Base-by-base conservation (phyloP, 1,284 basidiomycete genomes). In the Trametes pubescens region DNA sequence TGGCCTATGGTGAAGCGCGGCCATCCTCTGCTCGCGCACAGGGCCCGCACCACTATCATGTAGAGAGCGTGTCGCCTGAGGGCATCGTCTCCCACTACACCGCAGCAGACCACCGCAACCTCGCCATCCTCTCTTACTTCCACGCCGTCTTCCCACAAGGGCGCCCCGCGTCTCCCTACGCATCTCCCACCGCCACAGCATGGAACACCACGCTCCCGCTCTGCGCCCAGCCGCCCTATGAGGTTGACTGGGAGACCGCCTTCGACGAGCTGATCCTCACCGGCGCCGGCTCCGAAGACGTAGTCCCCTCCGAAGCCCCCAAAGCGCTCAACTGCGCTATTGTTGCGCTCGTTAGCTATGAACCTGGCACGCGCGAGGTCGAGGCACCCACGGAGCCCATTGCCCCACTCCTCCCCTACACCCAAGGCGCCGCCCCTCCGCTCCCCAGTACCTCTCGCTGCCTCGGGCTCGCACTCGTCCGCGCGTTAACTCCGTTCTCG, bases 61-160 rank as follows among this genome's bases (percentile, higher is more conserved):
- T 87, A 10, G 78, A 81, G 53, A 73, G 81, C 13, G 76, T 81
- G 1, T 66, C 76, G 0, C 71, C 75, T 3, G 74, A 77, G 0
- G 62, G 73, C 1, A 70, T 78, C 8, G 67, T 76, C 3, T 74
- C 82, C 0, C 83, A 84, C 26, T 90, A 86, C 70, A 88, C 89
- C 0, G 81, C 94, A 0, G 84, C 90, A 0, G 95, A 97, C 71
- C 83, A 92, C 63, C 88, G 95, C 5, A 81, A 85, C 2, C 79
- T 96, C 18, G 81, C 86, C 11, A 81, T 92, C 26, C 78, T 96
- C n/a, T 92, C 93, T 0, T 96, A 96, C 79, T 90, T 98, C 68
- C 87, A 96, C 74, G 82, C 86, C n/a, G 57, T 78, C 0, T 88
- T 89, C 69, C 80, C 85, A 2, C 48, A 68, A 3, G 21, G 47